Percentiles rank a stretch among this genome's conserved stretches.
Evolutionary conservation across 306 rosid genomes (phyloP).

Genomic region (Vigna reflexopilosa): DNA sequence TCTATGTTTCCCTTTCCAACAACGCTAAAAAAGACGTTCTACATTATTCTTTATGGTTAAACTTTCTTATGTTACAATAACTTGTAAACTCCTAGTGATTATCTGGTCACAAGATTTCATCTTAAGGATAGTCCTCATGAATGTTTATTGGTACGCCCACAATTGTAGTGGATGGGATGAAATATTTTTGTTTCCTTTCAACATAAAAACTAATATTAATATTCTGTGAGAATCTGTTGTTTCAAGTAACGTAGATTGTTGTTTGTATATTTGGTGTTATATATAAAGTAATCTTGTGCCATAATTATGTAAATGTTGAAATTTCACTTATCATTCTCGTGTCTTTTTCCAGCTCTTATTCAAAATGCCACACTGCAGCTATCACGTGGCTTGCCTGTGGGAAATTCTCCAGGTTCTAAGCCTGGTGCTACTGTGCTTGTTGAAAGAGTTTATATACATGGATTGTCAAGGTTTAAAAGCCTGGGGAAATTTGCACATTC

Average conservation of each 20-base stretch:
- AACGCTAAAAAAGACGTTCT: background rate
- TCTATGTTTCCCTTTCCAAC: background rate
- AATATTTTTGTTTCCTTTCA: constrained; percentile 8
- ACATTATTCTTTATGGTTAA: background rate
- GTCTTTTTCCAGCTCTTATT: constrained; percentile 58
- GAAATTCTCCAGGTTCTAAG: constrained; percentile 71
- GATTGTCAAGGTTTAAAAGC: constrained; percentile 71
- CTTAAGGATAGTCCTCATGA: background rate
- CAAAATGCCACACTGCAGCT: constrained; percentile 59
- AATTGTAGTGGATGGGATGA: background rate
- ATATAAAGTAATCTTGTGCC: background rate
- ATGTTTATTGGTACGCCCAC: background rate
- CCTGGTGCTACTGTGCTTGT: constrained; percentile 63
- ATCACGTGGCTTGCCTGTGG: constrained; percentile 63
- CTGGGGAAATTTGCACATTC: constrained; percentile 67
- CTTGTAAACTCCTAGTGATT: background rate
- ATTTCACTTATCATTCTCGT: background rate
- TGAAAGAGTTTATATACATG: constrained; percentile 73
- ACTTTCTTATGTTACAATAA: constrained; percentile 9
- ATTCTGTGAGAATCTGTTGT: background rate
- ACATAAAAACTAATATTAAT: constrained; percentile 13
- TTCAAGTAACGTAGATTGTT: constrained; percentile 18
- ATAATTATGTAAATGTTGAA: constrained; percentile 1
- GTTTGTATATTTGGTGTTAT: background rate
- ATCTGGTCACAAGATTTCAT: background rate